These are phyloP conservation scores for Paradendryphiella salina DNA, from an alignment of 2,329 filamentous ascomycete genomes.

Conservation along the genomic window DNA sequence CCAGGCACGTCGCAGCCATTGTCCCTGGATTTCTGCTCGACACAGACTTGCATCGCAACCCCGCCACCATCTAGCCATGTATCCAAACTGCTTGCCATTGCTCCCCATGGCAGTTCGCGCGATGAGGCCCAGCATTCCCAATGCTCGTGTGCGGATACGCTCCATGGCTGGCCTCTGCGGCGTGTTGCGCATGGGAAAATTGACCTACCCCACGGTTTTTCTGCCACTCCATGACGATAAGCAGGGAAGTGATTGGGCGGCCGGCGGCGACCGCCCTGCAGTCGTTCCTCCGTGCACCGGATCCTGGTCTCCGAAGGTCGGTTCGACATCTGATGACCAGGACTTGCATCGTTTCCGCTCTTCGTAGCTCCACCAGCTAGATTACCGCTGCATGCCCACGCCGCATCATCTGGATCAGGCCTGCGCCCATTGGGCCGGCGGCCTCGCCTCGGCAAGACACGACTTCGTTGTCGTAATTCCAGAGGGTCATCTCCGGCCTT, in stretches of 20 bases:
- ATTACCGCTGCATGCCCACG: constrained; percentile 41
- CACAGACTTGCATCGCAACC: no score
- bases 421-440: constrained; percentile 35
- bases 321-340: constrained; percentile 32
- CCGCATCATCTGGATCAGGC: constrained; percentile 29
- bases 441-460: constrained; percentile 21
- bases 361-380: constrained; percentile 33
- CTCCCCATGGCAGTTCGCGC: not conserved
- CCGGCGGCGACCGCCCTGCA: constrained; percentile 30
- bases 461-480: constrained; percentile 42
- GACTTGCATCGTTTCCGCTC: constrained; percentile 36
- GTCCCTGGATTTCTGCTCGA: constrained; percentile 10
- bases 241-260: constrained; percentile 22
- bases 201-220: constrained; percentile 45
- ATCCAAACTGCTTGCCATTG: not conserved
- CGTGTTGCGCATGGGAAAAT: constrained; percentile 38
- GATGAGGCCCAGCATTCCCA: not conserved
- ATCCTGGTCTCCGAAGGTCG: constrained; percentile 38
- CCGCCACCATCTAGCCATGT: not conserved
- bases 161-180: constrained; percentile 23
- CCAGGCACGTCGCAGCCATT: constrained; percentile 31
- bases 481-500: constrained; percentile 41
- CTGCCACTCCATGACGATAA: constrained; percentile 38
- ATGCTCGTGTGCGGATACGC: constrained; percentile 26
- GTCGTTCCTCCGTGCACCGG: constrained; percentile 24